Base-by-base conservation (phyloP, 768 basidiomycete genomes). In the Lyophyllum shimeji region DNA sequence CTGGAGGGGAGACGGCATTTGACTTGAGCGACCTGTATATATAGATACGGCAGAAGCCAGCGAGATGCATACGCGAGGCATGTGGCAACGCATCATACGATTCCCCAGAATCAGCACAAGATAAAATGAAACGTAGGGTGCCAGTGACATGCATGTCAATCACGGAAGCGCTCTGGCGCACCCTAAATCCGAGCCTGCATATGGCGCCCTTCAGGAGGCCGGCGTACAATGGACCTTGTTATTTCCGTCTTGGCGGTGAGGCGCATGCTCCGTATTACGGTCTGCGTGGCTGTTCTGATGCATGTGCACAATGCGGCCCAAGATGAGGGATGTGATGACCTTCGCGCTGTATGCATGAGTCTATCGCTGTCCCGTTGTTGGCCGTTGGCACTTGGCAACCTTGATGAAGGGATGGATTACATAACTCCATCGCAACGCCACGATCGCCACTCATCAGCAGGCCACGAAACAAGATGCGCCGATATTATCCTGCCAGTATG, bases 1-100 rank as follows among this genome's bases (percentile, higher is more conserved):
- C 40, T 42, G 13, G 47, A 43, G 18, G 17, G 7, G 37, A 39
- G 20, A 18, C 20, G 34, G 17, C 17, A 37, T 20, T 34, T 25
- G 29, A 29, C 33, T 44, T 11, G 45, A 37, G 21, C 21, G 33
- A 23, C 31, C 33, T 34, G 51, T 57, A 61, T n/a, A n/a, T n/a
- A 58, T 29, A 60, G 52, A 56, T 29, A 53, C 7, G 48, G 11
- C 37, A 7, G 13, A 40, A 45, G 15, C 20, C 46, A 25, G 46
- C 20, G 18, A 18, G 29, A 50, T 58, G 55, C 56, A 57, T 52
- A 60, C 48, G 25, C 39, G 57, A 34, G 9, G 54, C 62, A 63
- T 58, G 39, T 52, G 62, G 59, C 9, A 37, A 46, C 37, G 37
- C 46, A 59, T 59, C 49, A 55, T 55, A 33, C 24, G 34, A 39